phyloP scores from a whole-genome alignment of 208 protist genomes.

The Acanthamoeba castellanii region DNA sequence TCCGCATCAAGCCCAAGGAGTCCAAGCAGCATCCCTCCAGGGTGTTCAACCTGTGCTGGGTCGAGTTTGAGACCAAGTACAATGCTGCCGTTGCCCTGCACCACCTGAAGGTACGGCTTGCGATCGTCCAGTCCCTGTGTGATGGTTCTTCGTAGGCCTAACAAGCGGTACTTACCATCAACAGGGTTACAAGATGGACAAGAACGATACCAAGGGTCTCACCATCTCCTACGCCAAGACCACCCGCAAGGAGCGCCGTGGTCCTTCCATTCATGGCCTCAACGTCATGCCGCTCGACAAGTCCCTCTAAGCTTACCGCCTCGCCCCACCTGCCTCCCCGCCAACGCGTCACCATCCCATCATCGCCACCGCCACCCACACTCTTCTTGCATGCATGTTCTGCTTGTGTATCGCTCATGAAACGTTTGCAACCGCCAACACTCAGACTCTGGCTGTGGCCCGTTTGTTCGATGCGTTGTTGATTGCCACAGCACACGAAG shows the following conservation, averaged over 20 bases:
- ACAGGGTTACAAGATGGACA: conserved; percentile 65
- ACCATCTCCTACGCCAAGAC: conserved; percentile 75
- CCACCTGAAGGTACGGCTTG: conserved; percentile 66
- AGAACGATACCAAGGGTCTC: conserved; percentile 71
- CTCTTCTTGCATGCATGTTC: neutral
- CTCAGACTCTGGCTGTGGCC: too few relatives aligned
- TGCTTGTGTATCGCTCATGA: neutral
- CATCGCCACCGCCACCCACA: neutral
- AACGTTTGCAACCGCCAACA: too few relatives aligned
- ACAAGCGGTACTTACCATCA: too few relatives aligned
- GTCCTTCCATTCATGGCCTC: neutral
- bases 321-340: too few relatives aligned
- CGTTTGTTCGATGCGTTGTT: too few relatives aligned
- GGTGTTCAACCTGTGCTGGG: conserved; percentile 76
- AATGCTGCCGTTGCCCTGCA: conserved; percentile 74
- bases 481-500: too few relatives aligned
- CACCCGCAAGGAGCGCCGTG: conserved; percentile 29
- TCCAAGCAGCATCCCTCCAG: conserved; percentile 8
- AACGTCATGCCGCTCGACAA: neutral
- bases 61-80: conserved; percentile 79
- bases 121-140: neutral
- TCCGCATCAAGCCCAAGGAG: conserved; percentile 74
- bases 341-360: neutral
- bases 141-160: neutral
- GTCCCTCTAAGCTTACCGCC: neutral